These are phyloP conservation scores for Lepidium campestre DNA, from an alignment of 441 rosid genomes.

Conservation along the genomic window DNA sequence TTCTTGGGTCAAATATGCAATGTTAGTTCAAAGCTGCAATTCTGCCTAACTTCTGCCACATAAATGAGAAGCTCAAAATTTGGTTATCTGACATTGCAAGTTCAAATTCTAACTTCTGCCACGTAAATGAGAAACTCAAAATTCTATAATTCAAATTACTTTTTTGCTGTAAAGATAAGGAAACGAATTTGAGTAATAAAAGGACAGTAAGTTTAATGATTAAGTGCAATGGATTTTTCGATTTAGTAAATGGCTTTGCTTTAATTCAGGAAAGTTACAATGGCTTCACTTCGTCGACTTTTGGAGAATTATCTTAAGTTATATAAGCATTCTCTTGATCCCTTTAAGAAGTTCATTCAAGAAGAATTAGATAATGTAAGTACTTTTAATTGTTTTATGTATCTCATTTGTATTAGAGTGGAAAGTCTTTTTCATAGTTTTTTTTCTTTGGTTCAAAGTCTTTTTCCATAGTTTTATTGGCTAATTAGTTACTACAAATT, in stretches of 20 bases:
- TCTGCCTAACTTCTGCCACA: neutral
- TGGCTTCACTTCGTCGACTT: constrained; percentile 78
- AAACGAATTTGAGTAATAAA: too few species aligned
- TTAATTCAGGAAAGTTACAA: constrained; percentile 51
- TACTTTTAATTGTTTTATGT: constrained; percentile 12
- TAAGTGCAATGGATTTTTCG: neutral
- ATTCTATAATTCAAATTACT: too few species aligned
- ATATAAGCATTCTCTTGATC: constrained; percentile 57
- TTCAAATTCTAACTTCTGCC: too few species aligned
- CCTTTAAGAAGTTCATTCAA: constrained; percentile 59
- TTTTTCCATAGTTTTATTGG: constrained; percentile 19
- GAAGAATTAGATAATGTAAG: constrained; percentile 62
- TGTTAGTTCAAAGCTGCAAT: neutral
- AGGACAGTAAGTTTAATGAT: too few species aligned
- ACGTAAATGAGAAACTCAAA: too few species aligned
- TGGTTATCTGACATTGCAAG: constrained; percentile 2
- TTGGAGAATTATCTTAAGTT: constrained; percentile 81
- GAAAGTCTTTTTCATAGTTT: constrained; percentile 17
- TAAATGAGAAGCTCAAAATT: too few species aligned
- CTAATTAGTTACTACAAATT: constrained; percentile 48
- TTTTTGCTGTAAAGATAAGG: too few species aligned
- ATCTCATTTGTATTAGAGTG: neutral
- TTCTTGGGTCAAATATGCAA: neutral
- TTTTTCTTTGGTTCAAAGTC: too few species aligned
- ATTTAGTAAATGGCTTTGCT: constrained; percentile 8